A percentile compares a stretch with the other conserved stretches of the same genome.
These are phyloP conservation scores for Fonsecaea pugnacius DNA, from an alignment of 2,329 filamentous ascomycete species.

Conservation along the genomic window DNA sequence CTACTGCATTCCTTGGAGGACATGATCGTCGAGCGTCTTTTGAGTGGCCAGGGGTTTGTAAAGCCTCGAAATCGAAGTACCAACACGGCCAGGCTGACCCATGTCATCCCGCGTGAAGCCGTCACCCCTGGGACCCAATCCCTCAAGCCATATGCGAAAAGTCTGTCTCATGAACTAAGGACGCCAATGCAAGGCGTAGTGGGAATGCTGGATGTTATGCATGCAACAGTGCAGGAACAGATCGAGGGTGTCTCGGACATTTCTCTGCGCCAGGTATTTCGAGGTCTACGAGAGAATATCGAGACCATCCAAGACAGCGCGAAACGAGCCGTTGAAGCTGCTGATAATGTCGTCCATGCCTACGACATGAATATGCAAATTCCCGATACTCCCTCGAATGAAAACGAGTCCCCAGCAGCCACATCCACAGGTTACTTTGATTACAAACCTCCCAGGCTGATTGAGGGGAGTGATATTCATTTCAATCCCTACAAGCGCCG, in stretches of 20 bases:
- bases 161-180: slow-evolving; percentile 71
- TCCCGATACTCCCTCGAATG: slow-evolving; percentile 63
- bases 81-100: slow-evolving; percentile 39
- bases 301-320: slow-evolving; percentile 75
- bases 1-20: slow-evolving; percentile 71
- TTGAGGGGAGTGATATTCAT: slow-evolving; percentile 50
- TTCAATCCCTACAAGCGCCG: slow-evolving; percentile 53
- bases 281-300: slow-evolving; percentile 69
- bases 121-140: slow-evolving; percentile 64
- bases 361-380: slow-evolving; percentile 77
- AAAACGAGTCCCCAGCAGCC: slow-evolving; percentile 43
- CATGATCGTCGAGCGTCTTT: slow-evolving; percentile 62
- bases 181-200: slow-evolving; percentile 78
- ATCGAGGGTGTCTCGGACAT: slow-evolving; percentile 59
- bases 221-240: slow-evolving; percentile 71
- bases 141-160: slow-evolving; percentile 72
- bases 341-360: slow-evolving; percentile 75
- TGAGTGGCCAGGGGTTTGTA: slow-evolving; percentile 58
- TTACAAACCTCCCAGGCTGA: slow-evolving; percentile 47
- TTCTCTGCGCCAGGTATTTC: slow-evolving; percentile 60
- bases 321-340: slow-evolving; percentile 71
- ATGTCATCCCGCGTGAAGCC: slow-evolving; percentile 60
- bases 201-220: slow-evolving; percentile 77
- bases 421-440: slow-evolving; percentile 40
- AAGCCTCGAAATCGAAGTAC: slow-evolving; percentile 38